phyloP scores from a whole-genome alignment of 2,329 filamentous ascomycete genomes.

The Cladosporium cucumerinum region DNA sequence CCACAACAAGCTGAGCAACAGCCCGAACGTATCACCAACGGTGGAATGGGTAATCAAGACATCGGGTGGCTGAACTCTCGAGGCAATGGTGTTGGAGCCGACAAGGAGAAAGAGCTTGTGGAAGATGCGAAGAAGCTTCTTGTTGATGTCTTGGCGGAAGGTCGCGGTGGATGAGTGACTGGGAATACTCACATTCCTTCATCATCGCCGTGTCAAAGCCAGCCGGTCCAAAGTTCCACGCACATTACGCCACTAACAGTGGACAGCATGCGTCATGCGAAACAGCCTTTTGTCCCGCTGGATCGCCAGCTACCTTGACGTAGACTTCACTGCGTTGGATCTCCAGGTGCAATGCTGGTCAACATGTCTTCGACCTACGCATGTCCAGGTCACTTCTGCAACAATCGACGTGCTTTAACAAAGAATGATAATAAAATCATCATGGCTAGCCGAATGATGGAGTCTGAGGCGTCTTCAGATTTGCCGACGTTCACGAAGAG shows the following conservation, averaged over 20 bases:
- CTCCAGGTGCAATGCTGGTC: background rate
- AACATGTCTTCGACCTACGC: background rate
- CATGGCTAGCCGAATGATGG: background rate
- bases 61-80: slow-evolving; percentile 87
- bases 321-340: background rate
- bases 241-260: background rate
- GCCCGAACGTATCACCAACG: slow-evolving; percentile 39
- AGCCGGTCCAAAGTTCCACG: background rate
- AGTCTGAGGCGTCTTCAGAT: background rate
- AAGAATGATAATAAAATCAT: background rate
- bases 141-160: slow-evolving; percentile 31
- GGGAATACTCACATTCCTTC: background rate
- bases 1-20: slow-evolving; percentile 22
- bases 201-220: background rate
- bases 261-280: background rate
- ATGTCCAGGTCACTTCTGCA: background rate
- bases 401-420: background rate
- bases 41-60: slow-evolving; percentile 60
- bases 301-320: background rate
- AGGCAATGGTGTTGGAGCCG: slow-evolving; percentile 73
- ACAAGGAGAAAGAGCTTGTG: slow-evolving; percentile 82
- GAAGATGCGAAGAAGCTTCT: slow-evolving; percentile 57
- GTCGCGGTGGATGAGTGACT: slow-evolving; percentile 2
- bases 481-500: background rate
- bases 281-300: background rate